Evolutionary conservation across 2,329 filamentous ascomycete genomes (phyloP).

Genomic region (Cercospora nicotianae): DNA sequence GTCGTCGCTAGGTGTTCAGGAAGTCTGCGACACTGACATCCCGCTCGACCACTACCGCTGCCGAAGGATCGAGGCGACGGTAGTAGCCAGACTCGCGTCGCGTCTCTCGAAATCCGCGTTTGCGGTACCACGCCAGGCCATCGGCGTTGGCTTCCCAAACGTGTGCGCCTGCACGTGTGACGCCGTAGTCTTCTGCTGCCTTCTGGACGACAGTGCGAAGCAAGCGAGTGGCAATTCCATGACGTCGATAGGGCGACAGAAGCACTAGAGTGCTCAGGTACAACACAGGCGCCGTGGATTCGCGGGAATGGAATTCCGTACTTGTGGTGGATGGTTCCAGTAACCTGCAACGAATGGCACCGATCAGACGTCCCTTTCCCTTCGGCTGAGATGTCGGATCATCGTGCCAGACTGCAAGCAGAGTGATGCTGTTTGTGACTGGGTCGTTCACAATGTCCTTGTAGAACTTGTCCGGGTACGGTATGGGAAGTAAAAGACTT

Average conservation of each 20-base stretch:
- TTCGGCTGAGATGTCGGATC: constrained; percentile 33
- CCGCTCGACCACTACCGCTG: constrained; percentile 53
- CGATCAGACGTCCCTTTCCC: constrained; percentile 44
- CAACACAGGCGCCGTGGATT: constrained; percentile 41
- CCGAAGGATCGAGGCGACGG: constrained; percentile 56
- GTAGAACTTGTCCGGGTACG: constrained; percentile 63
- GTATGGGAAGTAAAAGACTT: constrained; percentile 59
- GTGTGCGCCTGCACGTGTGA: constrained; percentile 58
- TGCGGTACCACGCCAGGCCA: constrained; percentile 60
- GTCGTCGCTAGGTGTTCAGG: not conserved
- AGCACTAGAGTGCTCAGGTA: constrained; percentile 64
- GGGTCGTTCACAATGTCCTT: constrained; percentile 59
- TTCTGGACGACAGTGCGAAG: constrained; percentile 43
- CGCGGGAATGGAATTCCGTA: not conserved
- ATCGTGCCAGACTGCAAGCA: constrained; percentile 60
- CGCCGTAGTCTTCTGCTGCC: constrained; percentile 51
- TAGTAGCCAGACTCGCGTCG: constrained; percentile 59
- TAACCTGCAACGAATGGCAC: constrained; percentile 51
- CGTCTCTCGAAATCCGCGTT: constrained; percentile 57
- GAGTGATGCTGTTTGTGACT: constrained; percentile 54
- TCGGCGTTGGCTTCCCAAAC: constrained; percentile 65
- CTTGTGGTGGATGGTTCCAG: constrained; percentile 33
- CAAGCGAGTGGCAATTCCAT: constrained; percentile 59
- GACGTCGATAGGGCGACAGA: constrained; percentile 59
- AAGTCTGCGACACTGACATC: constrained; percentile 40